phyloP scores from a whole-genome alignment of 768 basidiomycete species.

The Tylopilus subfusipes region DNA sequence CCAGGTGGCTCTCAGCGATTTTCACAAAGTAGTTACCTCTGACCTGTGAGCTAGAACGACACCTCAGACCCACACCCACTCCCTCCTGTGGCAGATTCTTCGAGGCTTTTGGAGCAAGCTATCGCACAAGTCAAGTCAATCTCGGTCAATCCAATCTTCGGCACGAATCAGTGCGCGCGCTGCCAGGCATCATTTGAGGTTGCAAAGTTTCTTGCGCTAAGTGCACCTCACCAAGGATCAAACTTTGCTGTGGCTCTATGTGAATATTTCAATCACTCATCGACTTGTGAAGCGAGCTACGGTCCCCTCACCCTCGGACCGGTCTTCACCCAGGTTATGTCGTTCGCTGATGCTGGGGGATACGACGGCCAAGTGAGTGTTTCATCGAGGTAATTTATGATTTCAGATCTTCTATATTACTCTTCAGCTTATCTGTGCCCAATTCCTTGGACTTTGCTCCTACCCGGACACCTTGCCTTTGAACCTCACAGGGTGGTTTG shows the following conservation, averaged over 20 bases:
- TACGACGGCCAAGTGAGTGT: constrained; percentile 64
- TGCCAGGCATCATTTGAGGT: constrained; percentile 61
- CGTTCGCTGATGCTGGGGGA: constrained; percentile 67
- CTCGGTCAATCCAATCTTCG: constrained; percentile 49
- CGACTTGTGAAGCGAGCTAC: constrained; percentile 47
- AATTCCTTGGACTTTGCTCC: constrained; percentile 56
- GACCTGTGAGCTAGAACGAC: constrained; percentile 39
- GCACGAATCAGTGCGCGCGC: constrained; percentile 49
- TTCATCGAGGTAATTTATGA: not conserved
- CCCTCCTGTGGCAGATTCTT: constrained; percentile 51
- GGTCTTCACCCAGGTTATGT: constrained; percentile 65
- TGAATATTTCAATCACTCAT: constrained; percentile 51
- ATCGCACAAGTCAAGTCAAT: constrained; percentile 57
- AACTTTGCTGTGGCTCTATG: constrained; percentile 57
- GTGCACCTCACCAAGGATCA: constrained; percentile 59
- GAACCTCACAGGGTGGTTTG: constrained; percentile 66
- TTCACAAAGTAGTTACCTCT: not conserved
- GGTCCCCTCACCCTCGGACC: constrained; percentile 50
- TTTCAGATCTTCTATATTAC: not conserved
- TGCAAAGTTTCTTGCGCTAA: constrained; percentile 63
- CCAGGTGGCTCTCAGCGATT: constrained; percentile 24
- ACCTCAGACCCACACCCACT: constrained; percentile 63
- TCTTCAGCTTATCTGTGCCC: constrained; percentile 52
- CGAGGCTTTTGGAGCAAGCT: constrained; percentile 48
- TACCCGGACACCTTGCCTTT: constrained; percentile 56